These are phyloP conservation scores for Mycena olivaceomarginata DNA, from an alignment of 768 basidiomycete genomes.

Conservation along the genomic window DNA sequence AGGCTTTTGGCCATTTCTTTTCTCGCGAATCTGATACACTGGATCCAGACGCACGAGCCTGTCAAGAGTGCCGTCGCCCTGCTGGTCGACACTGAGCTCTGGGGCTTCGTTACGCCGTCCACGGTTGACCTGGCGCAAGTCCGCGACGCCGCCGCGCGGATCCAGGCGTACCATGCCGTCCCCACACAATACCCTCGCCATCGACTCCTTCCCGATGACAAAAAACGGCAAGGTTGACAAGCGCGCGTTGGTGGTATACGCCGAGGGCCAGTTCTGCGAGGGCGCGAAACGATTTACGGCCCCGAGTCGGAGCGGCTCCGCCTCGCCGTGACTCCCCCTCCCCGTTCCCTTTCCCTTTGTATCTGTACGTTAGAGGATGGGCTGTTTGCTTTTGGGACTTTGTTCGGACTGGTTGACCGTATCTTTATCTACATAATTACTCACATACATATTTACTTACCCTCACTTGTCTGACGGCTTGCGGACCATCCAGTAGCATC, in stretches of 20 bases:
- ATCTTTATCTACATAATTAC: no score
- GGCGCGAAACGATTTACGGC: slow-evolving; percentile 37
- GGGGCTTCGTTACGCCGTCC: slow-evolving; percentile 67
- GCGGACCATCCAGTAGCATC: slow-evolving; percentile 1
- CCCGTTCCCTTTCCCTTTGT: neutral
- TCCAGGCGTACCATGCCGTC: slow-evolving; percentile 70
- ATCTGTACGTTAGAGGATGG: slow-evolving; percentile 15
- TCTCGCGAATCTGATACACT: neutral
- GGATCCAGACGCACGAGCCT: slow-evolving; percentile 51
- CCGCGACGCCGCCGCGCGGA: slow-evolving; percentile 56
- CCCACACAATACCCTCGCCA: slow-evolving; percentile 61
- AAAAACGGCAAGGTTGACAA: slow-evolving; percentile 65
- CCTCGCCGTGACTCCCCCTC: slow-evolving; percentile 31
- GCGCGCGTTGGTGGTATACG: slow-evolving; percentile 50
- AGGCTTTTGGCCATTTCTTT: slow-evolving; percentile 9
- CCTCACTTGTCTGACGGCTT: neutral
- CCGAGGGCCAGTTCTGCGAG: slow-evolving; percentile 41
- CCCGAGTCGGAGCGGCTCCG: slow-evolving; percentile 40
- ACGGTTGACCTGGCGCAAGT: slow-evolving; percentile 55
- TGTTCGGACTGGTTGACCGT: neutral
- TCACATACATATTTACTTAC: no score
- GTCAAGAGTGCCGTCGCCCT: slow-evolving; percentile 62
- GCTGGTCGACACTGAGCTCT: slow-evolving; percentile 63
- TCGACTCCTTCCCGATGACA: slow-evolving; percentile 63
- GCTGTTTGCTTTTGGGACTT: slow-evolving; percentile 13